phyloP scores from a whole-genome alignment of 495 filamentous ascomycete genomes.

The Bacidia rubella region DNA sequence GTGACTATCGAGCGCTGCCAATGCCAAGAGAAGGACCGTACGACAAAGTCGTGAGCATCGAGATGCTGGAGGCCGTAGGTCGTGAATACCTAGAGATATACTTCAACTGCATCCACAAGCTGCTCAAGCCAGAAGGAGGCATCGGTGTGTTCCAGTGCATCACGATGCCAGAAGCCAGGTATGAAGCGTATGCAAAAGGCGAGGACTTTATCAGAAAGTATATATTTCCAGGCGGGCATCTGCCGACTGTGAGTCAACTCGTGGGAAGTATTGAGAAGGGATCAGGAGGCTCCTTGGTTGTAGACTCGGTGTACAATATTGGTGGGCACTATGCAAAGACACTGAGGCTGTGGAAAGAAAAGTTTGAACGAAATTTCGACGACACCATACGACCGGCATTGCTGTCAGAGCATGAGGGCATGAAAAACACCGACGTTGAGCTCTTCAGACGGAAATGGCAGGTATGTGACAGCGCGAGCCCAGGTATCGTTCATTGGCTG shows the following conservation, averaged over 20 bases:
- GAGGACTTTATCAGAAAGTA: constrained; percentile 56
- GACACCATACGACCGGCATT: constrained; percentile 40
- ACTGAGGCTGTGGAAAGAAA: constrained; percentile 51
- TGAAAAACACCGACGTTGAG: constrained; percentile 44
- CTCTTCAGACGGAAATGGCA: constrained; percentile 58
- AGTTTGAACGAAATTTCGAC: constrained; percentile 48
- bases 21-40: constrained; percentile 36
- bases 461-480: too few relatives aligned
- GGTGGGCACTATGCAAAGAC: constrained; percentile 59
- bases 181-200: constrained; percentile 29
- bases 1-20: constrained; percentile 46
- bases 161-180: constrained; percentile 50
- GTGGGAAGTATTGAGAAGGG: constrained; percentile 44
- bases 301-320: constrained; percentile 53
- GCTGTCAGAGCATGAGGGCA: constrained; percentile 34
- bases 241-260: constrained; percentile 51
- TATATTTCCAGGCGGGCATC: constrained; percentile 62
- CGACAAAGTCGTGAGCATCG: constrained; percentile 58
- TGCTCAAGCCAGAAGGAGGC: constrained; percentile 49
- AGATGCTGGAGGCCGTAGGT: constrained; percentile 67
- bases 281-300: constrained; percentile 41
- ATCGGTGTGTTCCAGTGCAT: constrained; percentile 64
- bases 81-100: constrained; percentile 47
- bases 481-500: constrained; percentile 1
- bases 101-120: constrained; percentile 41